Percentiles rank a stretch among this genome's conserved stretches.
Conservation (phyloP, 345 rosid genomes). For the Laguncularia racemosa region DNA sequence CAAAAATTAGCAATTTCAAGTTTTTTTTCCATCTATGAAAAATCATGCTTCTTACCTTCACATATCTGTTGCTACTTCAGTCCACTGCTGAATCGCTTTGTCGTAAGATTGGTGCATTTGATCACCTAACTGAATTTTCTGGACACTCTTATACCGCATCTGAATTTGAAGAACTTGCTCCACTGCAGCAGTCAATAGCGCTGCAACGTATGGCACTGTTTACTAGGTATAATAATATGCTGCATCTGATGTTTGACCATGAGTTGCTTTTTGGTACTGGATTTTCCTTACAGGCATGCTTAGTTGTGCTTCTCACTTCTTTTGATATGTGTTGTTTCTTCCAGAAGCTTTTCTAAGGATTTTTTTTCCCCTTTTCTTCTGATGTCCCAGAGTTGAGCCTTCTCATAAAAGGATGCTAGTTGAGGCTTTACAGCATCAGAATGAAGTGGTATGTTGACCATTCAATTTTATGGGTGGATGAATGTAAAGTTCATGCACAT, state of each 20-base stretch:
- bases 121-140: constrained; percentile 66
- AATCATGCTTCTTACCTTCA: constrained; percentile 11
- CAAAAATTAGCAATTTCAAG: constrained; percentile 6
- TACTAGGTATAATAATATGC: constrained; percentile 46
- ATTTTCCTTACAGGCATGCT: background rate
- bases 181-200: constrained; percentile 75
- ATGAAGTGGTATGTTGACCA: constrained; percentile 75
- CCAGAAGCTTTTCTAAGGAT: background rate
- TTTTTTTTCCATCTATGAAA: constrained; percentile 1
- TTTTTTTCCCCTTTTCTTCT: constrained; percentile 8
- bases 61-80: constrained; percentile 38
- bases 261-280: background rate
- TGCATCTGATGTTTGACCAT: background rate
- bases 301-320: no score
- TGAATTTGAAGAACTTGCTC: constrained; percentile 93
- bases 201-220: constrained; percentile 88
- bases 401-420: constrained; percentile 97
- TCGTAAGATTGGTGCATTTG: constrained; percentile 93
- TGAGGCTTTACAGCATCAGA: constrained; percentile 92
- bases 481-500: no score
- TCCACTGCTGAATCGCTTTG: constrained; percentile 97
- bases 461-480: background rate
- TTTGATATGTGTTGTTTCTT: no score
- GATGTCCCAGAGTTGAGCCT: constrained; percentile 80
- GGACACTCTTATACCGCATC: constrained; percentile 93